Evolutionary conservation across 1,284 basidiomycete genomes (phyloP).

Genomic region (Porodaedalea pini): DNA sequence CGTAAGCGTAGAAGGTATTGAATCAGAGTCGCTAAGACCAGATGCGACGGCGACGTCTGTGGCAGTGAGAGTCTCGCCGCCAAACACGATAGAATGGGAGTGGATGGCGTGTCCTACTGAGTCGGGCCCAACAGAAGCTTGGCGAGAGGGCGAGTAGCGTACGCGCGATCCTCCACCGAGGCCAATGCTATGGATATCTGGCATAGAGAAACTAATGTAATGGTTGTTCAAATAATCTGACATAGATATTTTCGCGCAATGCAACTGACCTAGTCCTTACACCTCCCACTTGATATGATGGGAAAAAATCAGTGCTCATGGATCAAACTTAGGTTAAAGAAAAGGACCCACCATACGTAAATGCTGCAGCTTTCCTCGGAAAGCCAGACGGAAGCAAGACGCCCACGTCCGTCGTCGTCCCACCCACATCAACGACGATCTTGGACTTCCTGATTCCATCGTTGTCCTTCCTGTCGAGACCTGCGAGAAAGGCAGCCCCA

Average conservation of each 20-base stretch:
- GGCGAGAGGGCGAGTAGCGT: slow-evolving; percentile 28
- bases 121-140: slow-evolving; percentile 50
- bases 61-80: slow-evolving; percentile 47
- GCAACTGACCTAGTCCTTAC: slow-evolving; percentile 31
- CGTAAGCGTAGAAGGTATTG: slow-evolving; percentile 10
- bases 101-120: slow-evolving; percentile 53
- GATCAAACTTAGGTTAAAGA: neutral
- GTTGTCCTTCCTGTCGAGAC: slow-evolving; percentile 34
- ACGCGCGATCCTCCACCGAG: slow-evolving; percentile 56
- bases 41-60: slow-evolving; percentile 49
- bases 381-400: slow-evolving; percentile 49
- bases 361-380: slow-evolving; percentile 48
- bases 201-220: slow-evolving; percentile 43
- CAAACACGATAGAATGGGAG: slow-evolving; percentile 46
- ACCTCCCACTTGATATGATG: slow-evolving; percentile 29
- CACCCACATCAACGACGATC: slow-evolving; percentile 57
- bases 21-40: slow-evolving; percentile 21
- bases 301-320: neutral
- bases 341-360: slow-evolving; percentile 35
- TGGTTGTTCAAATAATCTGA: slow-evolving; percentile 7
- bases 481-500: slow-evolving; percentile 52
- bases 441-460: slow-evolving; percentile 36
- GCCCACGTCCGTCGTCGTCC: slow-evolving; percentile 53
- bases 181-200: slow-evolving; percentile 48
- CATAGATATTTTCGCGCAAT: neutral